phyloP scores from a whole-genome alignment of 225 moss, liverwort and hornwort species.

The Pleurozium schreberi region DNA sequence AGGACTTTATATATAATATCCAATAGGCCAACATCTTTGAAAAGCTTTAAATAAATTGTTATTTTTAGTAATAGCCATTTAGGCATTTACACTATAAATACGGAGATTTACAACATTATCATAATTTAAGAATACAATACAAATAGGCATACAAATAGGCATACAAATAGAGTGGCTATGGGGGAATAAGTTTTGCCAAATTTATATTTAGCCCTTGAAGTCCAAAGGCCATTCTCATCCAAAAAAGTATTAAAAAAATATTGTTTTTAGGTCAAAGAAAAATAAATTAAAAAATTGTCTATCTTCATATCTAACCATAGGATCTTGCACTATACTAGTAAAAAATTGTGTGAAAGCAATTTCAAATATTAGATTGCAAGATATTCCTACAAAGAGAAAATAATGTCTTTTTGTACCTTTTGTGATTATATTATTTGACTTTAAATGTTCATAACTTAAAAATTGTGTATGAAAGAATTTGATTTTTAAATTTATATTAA shows the following conservation, averaged over 20 bases:
- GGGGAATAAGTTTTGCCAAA: not conserved
- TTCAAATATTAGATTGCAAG: not conserved
- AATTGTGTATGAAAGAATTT: not conserved
- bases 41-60: not conserved
- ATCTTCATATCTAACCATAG: not conserved
- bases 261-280: accelerated
- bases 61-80: not conserved
- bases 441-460: not conserved
- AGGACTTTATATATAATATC: not conserved
- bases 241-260: not conserved
- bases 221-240: not conserved
- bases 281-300: not conserved
- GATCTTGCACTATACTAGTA: not conserved
- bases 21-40: not conserved
- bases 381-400: not conserved
- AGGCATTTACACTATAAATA: not conserved
- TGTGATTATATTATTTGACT: not conserved
- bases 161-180: not conserved
- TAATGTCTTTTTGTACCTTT: not conserved
- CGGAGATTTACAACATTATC: not conserved
- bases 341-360: not conserved
- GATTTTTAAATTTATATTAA: not conserved
- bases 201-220: not conserved
- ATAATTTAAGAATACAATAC: not conserved
- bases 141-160: not conserved